phyloP scores from a whole-genome alignment of 208 protist genomes.

The Leishmania aethiopica region DNA sequence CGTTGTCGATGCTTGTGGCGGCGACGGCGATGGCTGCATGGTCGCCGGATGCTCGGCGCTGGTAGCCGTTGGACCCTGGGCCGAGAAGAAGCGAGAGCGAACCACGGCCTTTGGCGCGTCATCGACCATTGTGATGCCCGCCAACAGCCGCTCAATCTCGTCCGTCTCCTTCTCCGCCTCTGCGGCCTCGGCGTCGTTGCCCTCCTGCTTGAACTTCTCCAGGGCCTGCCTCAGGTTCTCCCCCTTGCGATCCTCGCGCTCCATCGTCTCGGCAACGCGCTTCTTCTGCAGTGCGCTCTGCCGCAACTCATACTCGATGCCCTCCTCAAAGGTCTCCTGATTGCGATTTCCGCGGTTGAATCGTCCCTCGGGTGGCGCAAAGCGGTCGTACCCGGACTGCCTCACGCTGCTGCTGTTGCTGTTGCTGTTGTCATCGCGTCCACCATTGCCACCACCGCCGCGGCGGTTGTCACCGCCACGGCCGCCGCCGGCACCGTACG shows the following conservation, averaged over 20 bases:
- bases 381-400: slow-evolving; percentile 53
- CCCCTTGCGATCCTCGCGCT: slow-evolving; percentile 46
- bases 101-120: slow-evolving; percentile 17
- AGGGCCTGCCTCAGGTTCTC: slow-evolving; percentile 39
- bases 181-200: slow-evolving; percentile 28
- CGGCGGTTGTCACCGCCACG: slow-evolving; percentile 20
- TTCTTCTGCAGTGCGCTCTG: slow-evolving; percentile 65
- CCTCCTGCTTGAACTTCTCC: slow-evolving; percentile 46
- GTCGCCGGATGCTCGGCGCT: slow-evolving; percentile 7
- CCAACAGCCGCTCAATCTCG: slow-evolving; percentile 61
- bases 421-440: slow-evolving; percentile 5
- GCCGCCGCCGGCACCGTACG: slow-evolving; percentile 12
- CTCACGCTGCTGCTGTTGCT: not conserved
- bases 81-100: slow-evolving; percentile 67
- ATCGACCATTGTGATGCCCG: slow-evolving; percentile 37
- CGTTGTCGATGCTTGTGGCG: not conserved
- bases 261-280: slow-evolving; percentile 69
- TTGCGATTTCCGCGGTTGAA: slow-evolving; percentile 63
- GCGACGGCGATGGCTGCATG: not conserved
- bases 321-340: slow-evolving; percentile 86
- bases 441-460: slow-evolving; percentile 12
- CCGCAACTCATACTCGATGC: slow-evolving; percentile 83
- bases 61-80: not conserved
- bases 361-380: slow-evolving; percentile 48
- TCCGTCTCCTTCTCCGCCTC: slow-evolving; percentile 37